Conservation (phyloP, 2,329 filamentous ascomycete species). For the Colletotrichum tabaci region DNA sequence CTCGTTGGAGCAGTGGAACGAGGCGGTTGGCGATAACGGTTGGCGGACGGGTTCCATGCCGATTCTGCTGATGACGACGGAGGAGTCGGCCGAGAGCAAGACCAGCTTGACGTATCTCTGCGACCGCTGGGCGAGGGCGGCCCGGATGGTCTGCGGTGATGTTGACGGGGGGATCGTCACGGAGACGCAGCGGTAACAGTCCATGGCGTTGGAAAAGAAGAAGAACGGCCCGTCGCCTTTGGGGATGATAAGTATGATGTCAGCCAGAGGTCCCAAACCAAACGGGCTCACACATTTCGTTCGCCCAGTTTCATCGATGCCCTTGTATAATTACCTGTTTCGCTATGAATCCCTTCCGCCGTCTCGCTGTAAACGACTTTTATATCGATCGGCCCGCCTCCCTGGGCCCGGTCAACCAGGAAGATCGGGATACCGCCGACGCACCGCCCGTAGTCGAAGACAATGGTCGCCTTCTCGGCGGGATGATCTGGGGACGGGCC, state of each 20-base stretch:
- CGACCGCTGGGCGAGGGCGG: conserved; percentile 15
- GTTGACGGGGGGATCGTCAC: neutral
- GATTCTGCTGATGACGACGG: conserved; percentile 7
- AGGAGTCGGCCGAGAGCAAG: conserved; percentile 2
- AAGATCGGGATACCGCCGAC: conserved; percentile 18
- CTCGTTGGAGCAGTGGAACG: conserved; percentile 24
- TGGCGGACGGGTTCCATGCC: neutral
- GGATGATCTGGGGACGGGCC: neutral
- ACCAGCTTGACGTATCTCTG: conserved; percentile 24
- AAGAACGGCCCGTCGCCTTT: conserved; percentile 34
- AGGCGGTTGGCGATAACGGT: neutral
- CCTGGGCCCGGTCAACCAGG: neutral
- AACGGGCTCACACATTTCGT: neutral
- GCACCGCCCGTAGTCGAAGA: conserved; percentile 33
- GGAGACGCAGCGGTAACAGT: conserved; percentile 27
- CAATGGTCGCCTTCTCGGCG: neutral
- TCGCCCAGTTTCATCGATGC: too few relatives aligned
- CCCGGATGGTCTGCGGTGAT: conserved; percentile 15
- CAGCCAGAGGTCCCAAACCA: neutral
- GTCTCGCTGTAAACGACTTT: conserved; percentile 27
- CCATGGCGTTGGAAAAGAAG: conserved; percentile 40
- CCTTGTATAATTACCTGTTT: conserved; percentile 1
- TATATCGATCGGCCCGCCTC: neutral
- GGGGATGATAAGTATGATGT: neutral
- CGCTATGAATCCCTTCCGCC: conserved; percentile 15